Percentiles rank a stretch among this genome's conserved stretches.
These are phyloP conservation scores for Paraphoma sp. DNA, from an alignment of 2,329 filamentous ascomycete genomes.

Conservation along the genomic window DNA sequence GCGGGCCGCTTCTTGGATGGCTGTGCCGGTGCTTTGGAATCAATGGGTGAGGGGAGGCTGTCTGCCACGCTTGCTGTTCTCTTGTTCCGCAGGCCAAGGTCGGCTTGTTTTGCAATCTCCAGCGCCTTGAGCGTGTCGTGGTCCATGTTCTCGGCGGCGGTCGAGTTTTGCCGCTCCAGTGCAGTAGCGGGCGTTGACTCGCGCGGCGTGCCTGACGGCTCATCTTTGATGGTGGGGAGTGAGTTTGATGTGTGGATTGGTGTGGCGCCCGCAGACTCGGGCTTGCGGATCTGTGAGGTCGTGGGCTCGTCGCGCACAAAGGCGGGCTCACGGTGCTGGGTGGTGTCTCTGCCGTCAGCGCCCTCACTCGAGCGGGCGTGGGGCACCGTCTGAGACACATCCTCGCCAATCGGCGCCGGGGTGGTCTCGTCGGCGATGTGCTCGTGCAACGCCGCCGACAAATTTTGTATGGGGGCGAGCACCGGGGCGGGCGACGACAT, in stretches of 20 bases:
- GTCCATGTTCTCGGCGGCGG: slow-evolving; percentile 37
- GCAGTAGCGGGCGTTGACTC: slow-evolving; percentile 40
- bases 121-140: slow-evolving; percentile 52
- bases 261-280: slow-evolving; percentile 20
- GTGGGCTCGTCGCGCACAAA: slow-evolving; percentile 37
- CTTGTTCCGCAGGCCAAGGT: slow-evolving; percentile 50
- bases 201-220: slow-evolving; percentile 47
- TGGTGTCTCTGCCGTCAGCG: slow-evolving; percentile 20
- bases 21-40: slow-evolving; percentile 39
- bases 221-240: slow-evolving; percentile 48
- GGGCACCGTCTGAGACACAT: slow-evolving; percentile 34
- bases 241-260: slow-evolving; percentile 3
- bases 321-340: slow-evolving; percentile 41
- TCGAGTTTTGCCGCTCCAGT: slow-evolving; percentile 30
- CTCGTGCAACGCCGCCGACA: slow-evolving; percentile 31
- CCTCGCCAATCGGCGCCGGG: slow-evolving; percentile 25
- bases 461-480: slow-evolving; percentile 51
- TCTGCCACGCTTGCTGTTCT: slow-evolving; percentile 45
- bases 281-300: slow-evolving; percentile 34
- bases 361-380: slow-evolving; percentile 12
- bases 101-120: slow-evolving; percentile 53
- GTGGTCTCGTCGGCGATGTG: slow-evolving; percentile 19
- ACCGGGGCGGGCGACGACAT: slow-evolving; percentile 41
- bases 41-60: slow-evolving; percentile 49
- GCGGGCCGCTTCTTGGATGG: slow-evolving; percentile 54